phyloP scores from a whole-genome alignment of 768 basidiomycete species.

The Tephrocybe sp. region DNA sequence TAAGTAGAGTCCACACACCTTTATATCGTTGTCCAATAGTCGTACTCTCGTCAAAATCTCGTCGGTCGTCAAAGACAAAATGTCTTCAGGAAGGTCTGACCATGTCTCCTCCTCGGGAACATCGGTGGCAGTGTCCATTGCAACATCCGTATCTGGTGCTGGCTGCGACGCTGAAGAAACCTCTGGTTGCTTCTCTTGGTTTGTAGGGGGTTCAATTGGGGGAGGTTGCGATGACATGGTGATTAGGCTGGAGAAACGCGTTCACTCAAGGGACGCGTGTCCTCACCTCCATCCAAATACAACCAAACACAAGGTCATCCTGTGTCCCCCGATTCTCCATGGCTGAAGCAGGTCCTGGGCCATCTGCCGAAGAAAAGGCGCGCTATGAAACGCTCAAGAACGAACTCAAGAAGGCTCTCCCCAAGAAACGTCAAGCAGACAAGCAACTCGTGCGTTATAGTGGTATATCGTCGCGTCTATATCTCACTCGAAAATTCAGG shows the following conservation, averaged over 20 bases:
- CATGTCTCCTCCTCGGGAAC: slow-evolving; percentile 73
- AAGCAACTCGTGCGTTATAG: slow-evolving; percentile 62
- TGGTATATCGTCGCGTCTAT: background rate
- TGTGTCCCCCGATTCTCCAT: slow-evolving; percentile 23
- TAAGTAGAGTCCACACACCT: slow-evolving; percentile 44
- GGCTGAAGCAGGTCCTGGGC: slow-evolving; percentile 37
- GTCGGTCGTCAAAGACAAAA: slow-evolving; percentile 72
- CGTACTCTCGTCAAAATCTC: slow-evolving; percentile 88
- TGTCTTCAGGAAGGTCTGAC: slow-evolving; percentile 90
- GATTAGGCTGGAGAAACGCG: slow-evolving; percentile 26
- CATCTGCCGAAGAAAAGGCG: slow-evolving; percentile 63
- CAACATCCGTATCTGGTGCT: slow-evolving; percentile 29
- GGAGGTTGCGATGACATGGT: slow-evolving; percentile 61
- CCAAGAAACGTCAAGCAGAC: slow-evolving; percentile 73
- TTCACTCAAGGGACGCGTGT: slow-evolving; percentile 34
- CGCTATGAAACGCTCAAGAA: slow-evolving; percentile 73
- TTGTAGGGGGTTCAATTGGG: slow-evolving; percentile 46
- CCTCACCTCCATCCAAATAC: slow-evolving; percentile 21
- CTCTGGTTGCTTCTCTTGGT: slow-evolving; percentile 55
- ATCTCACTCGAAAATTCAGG: slow-evolving; percentile 42
- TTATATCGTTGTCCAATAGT: slow-evolving; percentile 95
- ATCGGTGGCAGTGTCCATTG: slow-evolving; percentile 79
- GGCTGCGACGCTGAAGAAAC: slow-evolving; percentile 30
- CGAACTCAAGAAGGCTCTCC: slow-evolving; percentile 69
- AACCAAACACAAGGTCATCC: slow-evolving; percentile 26